Conservation (phyloP, 1,284 basidiomycete species). For the Cutaneotrichosporon sp. region DNA sequence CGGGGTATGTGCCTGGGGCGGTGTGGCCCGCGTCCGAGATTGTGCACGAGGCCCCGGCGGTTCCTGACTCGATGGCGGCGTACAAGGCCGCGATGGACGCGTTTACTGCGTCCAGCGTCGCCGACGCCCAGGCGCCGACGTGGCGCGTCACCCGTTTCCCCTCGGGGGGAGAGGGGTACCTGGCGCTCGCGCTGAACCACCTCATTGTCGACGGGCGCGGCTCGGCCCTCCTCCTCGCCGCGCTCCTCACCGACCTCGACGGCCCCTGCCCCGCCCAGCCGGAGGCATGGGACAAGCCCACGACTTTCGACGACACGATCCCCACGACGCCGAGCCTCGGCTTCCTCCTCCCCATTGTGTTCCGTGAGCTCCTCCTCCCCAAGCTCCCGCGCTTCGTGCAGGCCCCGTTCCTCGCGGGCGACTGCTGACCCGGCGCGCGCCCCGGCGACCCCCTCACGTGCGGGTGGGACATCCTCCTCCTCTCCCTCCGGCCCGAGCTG, state of each 20-base stretch:
- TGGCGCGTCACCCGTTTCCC: conserved; percentile 14
- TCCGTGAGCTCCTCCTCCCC: conserved; percentile 38
- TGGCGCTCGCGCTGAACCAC: conserved; percentile 15
- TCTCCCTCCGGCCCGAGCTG: conserved; percentile 19
- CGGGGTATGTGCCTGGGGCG: conserved; percentile 10
- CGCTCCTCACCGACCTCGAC: conserved; percentile 9
- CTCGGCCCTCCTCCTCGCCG: conserved; percentile 1
- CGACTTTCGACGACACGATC: conserved; percentile 33
- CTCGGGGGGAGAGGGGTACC: conserved; percentile 32
- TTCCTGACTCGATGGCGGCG: background rate
- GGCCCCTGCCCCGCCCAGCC: background rate
- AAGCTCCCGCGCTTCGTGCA: conserved; percentile 37
- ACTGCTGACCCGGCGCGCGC: conserved; percentile 34
- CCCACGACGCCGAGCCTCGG: conserved; percentile 25
- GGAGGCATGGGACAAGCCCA: conserved; percentile 3
- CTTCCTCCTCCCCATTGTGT: conserved; percentile 33
- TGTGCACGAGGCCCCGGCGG: background rate
- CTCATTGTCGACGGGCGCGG: conserved; percentile 18
- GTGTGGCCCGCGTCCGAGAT: conserved; percentile 5
- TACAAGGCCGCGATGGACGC: conserved; percentile 1
- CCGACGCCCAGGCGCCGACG: background rate
- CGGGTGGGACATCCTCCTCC: conserved; percentile 20
- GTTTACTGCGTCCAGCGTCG: background rate
- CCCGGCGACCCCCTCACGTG: conserved; percentile 11
- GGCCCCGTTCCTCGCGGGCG: conserved; percentile 19